Evolutionary conservation across 1,284 basidiomycete species (phyloP).

Genomic region (Ceratobasidium sp.): DNA sequence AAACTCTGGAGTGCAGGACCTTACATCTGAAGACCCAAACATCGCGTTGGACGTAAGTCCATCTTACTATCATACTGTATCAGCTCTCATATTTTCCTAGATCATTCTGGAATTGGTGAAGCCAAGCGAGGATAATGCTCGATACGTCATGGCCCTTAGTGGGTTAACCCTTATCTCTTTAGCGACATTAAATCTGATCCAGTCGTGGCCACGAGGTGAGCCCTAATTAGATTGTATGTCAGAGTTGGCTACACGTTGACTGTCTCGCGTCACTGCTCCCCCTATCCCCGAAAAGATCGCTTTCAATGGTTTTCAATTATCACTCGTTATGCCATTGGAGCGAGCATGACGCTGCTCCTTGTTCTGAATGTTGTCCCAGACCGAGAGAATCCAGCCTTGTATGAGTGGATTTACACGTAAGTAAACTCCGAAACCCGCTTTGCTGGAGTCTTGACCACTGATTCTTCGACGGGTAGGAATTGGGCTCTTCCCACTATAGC

Average conservation of each 20-base stretch:
- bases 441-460: slow-evolving; percentile 14
- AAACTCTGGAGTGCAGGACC: background rate
- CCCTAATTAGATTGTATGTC: background rate
- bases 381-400: too few relatives aligned
- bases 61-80: background rate
- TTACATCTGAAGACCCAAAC: background rate
- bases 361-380: slow-evolving; percentile 6
- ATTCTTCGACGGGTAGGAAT: background rate
- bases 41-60: too few relatives aligned
- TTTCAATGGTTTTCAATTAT: slow-evolving; percentile 28
- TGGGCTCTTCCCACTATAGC: slow-evolving; percentile 29
- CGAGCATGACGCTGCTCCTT: background rate
- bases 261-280: background rate
- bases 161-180: slow-evolving; percentile 10
- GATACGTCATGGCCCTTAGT: slow-evolving; percentile 22
- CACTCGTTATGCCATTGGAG: slow-evolving; percentile 28
- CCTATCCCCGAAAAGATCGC: slow-evolving; percentile 15
- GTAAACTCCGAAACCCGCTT: slow-evolving; percentile 4
- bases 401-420: slow-evolving; percentile 42
- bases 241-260: background rate
- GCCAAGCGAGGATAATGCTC: background rate
- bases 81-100: background rate
- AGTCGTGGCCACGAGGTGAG: slow-evolving; percentile 27
- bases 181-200: slow-evolving; percentile 1
- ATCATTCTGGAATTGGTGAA: background rate